Evolutionary conservation across 345 rosid species (phyloP).

Genomic region (Citrus reticulata): DNA sequence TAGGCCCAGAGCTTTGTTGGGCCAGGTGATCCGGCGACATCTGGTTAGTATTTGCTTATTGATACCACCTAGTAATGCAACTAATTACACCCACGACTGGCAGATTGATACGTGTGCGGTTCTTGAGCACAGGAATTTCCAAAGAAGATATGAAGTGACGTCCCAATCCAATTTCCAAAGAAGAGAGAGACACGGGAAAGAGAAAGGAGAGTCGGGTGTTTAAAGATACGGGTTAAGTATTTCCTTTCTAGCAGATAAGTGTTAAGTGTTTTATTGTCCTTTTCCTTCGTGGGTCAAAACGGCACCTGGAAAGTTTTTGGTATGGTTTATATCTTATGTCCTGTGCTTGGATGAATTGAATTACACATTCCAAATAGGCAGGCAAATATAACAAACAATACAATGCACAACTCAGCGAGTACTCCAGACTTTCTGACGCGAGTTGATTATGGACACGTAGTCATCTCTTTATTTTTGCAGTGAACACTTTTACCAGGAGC

Average conservation of each 20-base stretch:
- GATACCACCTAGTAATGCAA: rapidly evolving
- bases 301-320: not conserved
- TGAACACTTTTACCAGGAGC: not conserved
- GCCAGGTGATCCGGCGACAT: too few relatives aligned
- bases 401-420: too few relatives aligned
- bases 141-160: not conserved
- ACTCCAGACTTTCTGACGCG: too few relatives aligned
- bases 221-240: too few relatives aligned
- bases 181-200: not conserved
- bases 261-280: not conserved
- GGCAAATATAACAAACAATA: too few relatives aligned
- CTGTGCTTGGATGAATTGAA: too few relatives aligned
- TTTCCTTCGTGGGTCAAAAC: not conserved
- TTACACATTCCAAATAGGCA: too few relatives aligned
- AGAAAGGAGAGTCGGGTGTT: too few relatives aligned
- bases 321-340: too few relatives aligned
- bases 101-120: not conserved
- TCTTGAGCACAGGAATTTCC: not conserved
- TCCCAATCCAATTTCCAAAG: not conserved
- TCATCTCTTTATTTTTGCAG: not conserved
- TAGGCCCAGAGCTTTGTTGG: not conserved
- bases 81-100: not conserved
- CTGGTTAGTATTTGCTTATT: too few relatives aligned
- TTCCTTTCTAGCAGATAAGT: too few relatives aligned
- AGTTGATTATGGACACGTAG: too few relatives aligned